Evolutionary conservation across 2,329 filamentous ascomycete genomes (phyloP).

Genomic region (Colletotrichum abscissum): DNA sequence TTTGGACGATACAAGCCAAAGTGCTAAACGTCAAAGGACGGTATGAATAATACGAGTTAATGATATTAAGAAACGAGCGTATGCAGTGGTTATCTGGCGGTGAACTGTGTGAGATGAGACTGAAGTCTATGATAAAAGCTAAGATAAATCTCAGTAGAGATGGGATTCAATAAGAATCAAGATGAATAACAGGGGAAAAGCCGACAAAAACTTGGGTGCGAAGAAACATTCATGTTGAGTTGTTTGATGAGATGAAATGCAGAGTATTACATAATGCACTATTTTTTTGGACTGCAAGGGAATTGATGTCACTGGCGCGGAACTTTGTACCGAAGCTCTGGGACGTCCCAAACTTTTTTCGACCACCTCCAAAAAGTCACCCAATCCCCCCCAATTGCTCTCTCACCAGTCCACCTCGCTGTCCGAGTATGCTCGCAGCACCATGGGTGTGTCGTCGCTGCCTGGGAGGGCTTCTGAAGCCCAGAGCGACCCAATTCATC

Average conservation of each 20-base stretch:
- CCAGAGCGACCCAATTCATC: constrained; percentile 44
- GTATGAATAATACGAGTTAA: background rate
- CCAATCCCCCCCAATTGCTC: background rate
- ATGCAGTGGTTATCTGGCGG: no score
- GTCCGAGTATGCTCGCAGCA: constrained; percentile 49
- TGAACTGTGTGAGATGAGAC: background rate
- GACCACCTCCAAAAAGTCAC: background rate
- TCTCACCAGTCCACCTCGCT: background rate
- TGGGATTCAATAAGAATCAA: background rate
- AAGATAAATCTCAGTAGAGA: no score
- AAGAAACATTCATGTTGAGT: background rate
- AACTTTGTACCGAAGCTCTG: constrained; percentile 18
- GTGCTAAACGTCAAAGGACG: background rate
- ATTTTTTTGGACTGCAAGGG: background rate
- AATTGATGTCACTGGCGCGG: background rate
- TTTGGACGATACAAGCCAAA: background rate
- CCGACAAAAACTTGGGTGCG: background rate
- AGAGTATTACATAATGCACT: constrained; percentile 14
- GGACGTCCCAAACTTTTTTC: background rate
- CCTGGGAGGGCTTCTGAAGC: constrained; percentile 49
- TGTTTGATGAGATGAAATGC: background rate
- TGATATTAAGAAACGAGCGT: no score
- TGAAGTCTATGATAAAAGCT: no score
- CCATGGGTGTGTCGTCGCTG: constrained; percentile 67
- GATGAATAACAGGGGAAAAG: background rate